A percentile compares a stretch with the other conserved stretches of the same genome.
Evolutionary conservation across 1,284 basidiomycete species (phyloP).

Genomic region (Trametes pubescens): DNA sequence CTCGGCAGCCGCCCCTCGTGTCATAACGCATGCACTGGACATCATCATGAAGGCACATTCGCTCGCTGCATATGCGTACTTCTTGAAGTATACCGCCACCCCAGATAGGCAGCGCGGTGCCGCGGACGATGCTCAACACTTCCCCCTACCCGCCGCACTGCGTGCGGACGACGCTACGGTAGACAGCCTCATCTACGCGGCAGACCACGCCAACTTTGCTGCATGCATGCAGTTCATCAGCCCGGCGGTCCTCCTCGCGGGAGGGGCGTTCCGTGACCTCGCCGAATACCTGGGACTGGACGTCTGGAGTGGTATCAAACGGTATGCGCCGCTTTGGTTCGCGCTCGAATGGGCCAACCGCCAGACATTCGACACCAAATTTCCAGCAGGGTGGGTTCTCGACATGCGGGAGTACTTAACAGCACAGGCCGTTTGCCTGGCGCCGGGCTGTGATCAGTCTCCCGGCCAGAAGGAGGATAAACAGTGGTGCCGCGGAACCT

Average conservation of each 20-base stretch:
- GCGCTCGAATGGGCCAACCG: not conserved
- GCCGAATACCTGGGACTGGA: not conserved
- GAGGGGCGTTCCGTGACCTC: conserved; percentile 4
- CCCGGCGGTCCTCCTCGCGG: not conserved
- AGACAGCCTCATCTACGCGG: not conserved
- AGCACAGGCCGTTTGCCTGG: not conserved
- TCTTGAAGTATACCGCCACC: no score
- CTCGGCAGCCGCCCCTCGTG: no score
- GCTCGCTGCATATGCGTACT: no score
- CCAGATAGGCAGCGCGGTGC: no score
- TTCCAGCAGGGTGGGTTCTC: not conserved
- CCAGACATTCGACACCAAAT: not conserved
- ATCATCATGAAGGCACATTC: no score
- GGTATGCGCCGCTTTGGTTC: conserved; percentile 1
- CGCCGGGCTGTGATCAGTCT: not conserved
- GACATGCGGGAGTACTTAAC: not conserved
- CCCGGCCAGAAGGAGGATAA: not conserved
- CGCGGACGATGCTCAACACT: no score
- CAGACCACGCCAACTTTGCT: not conserved
- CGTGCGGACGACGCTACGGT: not conserved
- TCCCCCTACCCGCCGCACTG: no score
- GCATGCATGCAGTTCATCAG: conserved; percentile 4
- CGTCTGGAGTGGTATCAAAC: not conserved
- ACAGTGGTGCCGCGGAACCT: conserved; percentile 19
- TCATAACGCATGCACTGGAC: no score